Evolutionary conservation across 495 filamentous ascomycete genomes (phyloP).

Genomic region (Parathielavia hyrcaniae): DNA sequence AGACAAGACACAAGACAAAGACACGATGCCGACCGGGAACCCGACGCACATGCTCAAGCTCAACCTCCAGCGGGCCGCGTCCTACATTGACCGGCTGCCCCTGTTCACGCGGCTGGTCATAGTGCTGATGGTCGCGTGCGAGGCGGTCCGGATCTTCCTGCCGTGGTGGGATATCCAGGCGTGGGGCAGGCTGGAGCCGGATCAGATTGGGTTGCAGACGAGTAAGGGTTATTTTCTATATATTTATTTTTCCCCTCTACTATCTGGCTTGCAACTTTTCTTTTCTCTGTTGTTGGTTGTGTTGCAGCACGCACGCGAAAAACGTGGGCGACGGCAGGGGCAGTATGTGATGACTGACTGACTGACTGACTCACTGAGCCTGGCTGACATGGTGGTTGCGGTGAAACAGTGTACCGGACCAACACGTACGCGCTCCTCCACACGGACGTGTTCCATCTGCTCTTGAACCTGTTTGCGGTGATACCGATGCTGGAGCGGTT

Average conservation of each 20-base stretch:
- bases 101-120: constrained; percentile 76
- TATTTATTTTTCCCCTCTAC: not conserved
- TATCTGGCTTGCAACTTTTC: not conserved
- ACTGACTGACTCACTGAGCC: not conserved
- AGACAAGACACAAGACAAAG: not conserved
- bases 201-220: constrained; percentile 62
- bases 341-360: not conserved
- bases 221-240: constrained; percentile 66
- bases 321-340: not conserved
- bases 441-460: constrained; percentile 64
- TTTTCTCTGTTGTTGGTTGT: no score
- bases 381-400: no score
- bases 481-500: constrained; percentile 85
- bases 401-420: constrained; percentile 70
- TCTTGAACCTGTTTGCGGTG: constrained; percentile 73
- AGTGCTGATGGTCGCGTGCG: constrained; percentile 59
- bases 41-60: constrained; percentile 21
- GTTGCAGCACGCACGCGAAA: no score
- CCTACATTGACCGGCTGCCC: constrained; percentile 79
- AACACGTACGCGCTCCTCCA: constrained; percentile 94
- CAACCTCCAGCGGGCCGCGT: constrained; percentile 41
- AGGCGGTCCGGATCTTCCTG: constrained; percentile 60
- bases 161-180: constrained; percentile 59
- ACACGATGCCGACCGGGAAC: constrained; percentile 17
- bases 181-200: constrained; percentile 74